Percentiles rank a stretch among this genome's conserved stretches.
Evolutionary conservation across 495 filamentous ascomycete genomes (phyloP).

Genomic region (Trypethelium eluteriae): DNA sequence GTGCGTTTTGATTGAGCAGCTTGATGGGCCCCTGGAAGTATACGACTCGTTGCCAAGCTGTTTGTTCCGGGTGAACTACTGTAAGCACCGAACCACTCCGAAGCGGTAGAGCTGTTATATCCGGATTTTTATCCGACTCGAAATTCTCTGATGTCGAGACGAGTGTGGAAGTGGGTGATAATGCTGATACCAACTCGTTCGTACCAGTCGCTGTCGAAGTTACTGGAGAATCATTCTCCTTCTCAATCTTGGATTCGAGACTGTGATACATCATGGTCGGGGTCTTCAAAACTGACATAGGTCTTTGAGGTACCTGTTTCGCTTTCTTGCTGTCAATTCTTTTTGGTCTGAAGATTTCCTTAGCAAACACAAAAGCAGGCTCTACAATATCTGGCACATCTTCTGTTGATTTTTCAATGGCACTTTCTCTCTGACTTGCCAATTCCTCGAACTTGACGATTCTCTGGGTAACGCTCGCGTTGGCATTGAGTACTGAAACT

Average conservation of each 20-base stretch:
- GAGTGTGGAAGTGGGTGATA: slow-evolving; percentile 15
- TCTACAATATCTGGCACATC: not conserved
- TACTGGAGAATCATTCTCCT: not conserved
- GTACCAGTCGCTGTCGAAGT: not conserved
- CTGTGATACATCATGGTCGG: not conserved
- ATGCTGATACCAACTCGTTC: not conserved
- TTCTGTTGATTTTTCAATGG: not conserved
- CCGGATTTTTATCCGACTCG: not conserved
- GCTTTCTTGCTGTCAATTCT: not conserved
- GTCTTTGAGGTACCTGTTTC: not conserved
- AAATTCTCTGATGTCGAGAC: slow-evolving; percentile 13
- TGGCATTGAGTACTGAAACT: not conserved
- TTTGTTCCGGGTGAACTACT: slow-evolving; percentile 22
- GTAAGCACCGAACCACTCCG: slow-evolving; percentile 25
- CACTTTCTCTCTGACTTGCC: not conserved
- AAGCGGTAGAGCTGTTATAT: slow-evolving; percentile 20
- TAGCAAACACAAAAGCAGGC: not conserved
- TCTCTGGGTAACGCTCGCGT: not conserved
- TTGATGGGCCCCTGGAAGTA: slow-evolving; percentile 27
- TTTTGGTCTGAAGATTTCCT: not conserved
- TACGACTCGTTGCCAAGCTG: slow-evolving; percentile 21
- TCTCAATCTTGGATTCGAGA: not conserved
- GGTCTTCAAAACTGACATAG: not conserved
- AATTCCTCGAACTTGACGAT: slow-evolving; percentile 1
- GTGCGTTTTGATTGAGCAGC: slow-evolving; percentile 19